Percentiles rank a stretch among this genome's conserved stretches.
Conservation (phyloP, 306 rosid genomes). For the Rosa persica region DNA sequence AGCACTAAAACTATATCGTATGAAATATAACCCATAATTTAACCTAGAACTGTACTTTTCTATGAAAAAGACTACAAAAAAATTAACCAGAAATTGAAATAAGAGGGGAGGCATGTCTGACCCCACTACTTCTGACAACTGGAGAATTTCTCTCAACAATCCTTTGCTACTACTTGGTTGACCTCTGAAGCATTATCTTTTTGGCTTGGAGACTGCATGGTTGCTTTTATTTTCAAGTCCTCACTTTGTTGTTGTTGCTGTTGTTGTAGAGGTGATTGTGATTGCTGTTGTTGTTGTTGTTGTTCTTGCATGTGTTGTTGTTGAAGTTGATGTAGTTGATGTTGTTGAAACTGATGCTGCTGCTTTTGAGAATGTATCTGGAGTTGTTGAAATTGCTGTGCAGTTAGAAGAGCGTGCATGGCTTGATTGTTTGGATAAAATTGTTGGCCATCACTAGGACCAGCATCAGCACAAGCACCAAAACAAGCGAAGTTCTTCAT, state of each 20-base stretch:
- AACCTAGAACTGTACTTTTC: slow-evolving; percentile 23
- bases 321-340: slow-evolving; percentile 58
- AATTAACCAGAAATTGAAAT: slow-evolving; percentile 8
- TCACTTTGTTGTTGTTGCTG: slow-evolving; percentile 56
- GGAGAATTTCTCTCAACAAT: slow-evolving; percentile 40
- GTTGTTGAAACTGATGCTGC: slow-evolving; percentile 74
- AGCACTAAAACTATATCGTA: slow-evolving; percentile 37
- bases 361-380: slow-evolving; percentile 87
- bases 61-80: slow-evolving; percentile 20
- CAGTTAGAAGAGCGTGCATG: slow-evolving; percentile 69
- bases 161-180: slow-evolving; percentile 46
- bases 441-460: slow-evolving; percentile 53
- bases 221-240: slow-evolving; percentile 59
- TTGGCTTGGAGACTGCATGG: slow-evolving; percentile 42
- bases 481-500: slow-evolving; percentile 68
- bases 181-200: slow-evolving; percentile 50
- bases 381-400: slow-evolving; percentile 92
- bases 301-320: slow-evolving; percentile 53
- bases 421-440: slow-evolving; percentile 68
- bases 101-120: background rate
- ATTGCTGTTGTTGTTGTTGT: slow-evolving; percentile 35
- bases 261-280: slow-evolving; percentile 51
- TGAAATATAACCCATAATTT: slow-evolving; percentile 23
- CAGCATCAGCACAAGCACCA: slow-evolving; percentile 32
- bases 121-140: slow-evolving; percentile 1